These are phyloP conservation scores for Fusarium sarcochroum DNA, from an alignment of 2,329 filamentous ascomycete species.

Conservation along the genomic window DNA sequence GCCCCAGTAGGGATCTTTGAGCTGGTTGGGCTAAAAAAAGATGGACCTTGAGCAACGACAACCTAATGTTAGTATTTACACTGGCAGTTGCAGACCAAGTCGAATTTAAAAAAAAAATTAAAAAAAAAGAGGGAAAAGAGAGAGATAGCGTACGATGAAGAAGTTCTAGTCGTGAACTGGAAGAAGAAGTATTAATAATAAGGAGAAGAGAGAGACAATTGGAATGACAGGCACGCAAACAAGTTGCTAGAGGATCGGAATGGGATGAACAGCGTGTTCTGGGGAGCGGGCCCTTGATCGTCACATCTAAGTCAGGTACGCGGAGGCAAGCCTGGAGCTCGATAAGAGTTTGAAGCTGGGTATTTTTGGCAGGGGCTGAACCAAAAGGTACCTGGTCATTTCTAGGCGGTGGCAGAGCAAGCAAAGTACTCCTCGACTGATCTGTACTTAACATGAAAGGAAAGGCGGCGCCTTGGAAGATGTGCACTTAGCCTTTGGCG, in stretches of 20 bases:
- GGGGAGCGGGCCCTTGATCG: conserved; percentile 39
- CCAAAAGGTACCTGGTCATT: conserved; percentile 14
- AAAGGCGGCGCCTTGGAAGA: neutral
- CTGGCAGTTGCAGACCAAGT: conserved; percentile 6
- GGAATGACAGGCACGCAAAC: conserved; percentile 7
- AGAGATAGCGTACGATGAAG: neutral
- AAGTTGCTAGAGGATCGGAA: conserved; percentile 28
- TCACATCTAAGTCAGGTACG: conserved; percentile 37
- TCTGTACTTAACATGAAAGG: conserved; percentile 6
- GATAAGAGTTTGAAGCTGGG: conserved; percentile 17
- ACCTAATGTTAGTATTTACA: neutral
- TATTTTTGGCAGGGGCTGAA: conserved; percentile 24
- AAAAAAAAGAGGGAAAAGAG: neutral
- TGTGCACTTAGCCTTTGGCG: conserved; percentile 1
- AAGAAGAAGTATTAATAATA: neutral
- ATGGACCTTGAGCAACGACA: conserved; percentile 1
- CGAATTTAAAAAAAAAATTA: neutral
- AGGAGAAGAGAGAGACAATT: conserved; percentile 2
- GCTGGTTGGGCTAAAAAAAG: conserved; percentile 26
- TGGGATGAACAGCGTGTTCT: conserved; percentile 43
- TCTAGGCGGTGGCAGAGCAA: neutral
- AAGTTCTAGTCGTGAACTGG: neutral
- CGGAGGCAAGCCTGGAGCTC: neutral
- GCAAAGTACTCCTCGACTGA: conserved; percentile 15
- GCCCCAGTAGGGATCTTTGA: conserved; percentile 15